Evolutionary conservation across 805 yeast species (phyloP).

Genomic region (Pichia heedii): DNA sequence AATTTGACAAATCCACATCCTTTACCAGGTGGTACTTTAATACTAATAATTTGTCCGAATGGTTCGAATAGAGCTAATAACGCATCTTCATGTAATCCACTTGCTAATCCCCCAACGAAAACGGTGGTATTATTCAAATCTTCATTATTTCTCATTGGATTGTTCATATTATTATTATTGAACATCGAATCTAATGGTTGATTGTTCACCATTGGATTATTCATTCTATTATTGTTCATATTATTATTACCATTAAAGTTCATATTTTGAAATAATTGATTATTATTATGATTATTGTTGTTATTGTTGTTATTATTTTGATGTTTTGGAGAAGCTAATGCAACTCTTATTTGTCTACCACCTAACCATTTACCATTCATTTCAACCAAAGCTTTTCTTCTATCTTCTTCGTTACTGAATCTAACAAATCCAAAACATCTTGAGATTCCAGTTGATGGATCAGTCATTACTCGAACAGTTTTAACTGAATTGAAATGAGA

Average conservation of each 20-base stretch:
- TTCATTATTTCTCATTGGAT: not conserved
- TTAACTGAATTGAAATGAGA: constrained; percentile 56
- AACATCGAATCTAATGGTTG: constrained; percentile 12
- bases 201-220: constrained; percentile 2
- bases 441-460: constrained; percentile 68
- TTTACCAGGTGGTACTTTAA: constrained; percentile 70
- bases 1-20: constrained; percentile 75
- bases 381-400: constrained; percentile 57
- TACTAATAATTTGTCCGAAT: constrained; percentile 60
- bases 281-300: constrained; percentile 1
- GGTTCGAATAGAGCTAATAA: constrained; percentile 56
- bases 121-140: constrained; percentile 75
- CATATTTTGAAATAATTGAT: not conserved
- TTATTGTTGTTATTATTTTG: constrained; percentile 18
- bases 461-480: constrained; percentile 81
- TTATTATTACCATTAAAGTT: constrained; percentile 26
- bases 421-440: constrained; percentile 78
- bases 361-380: constrained; percentile 80
- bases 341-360: constrained; percentile 68
- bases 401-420: constrained; percentile 60
- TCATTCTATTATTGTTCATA: not conserved
- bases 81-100: constrained; percentile 53
- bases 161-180: not conserved
- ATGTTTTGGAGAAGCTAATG: constrained; percentile 68
- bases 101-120: constrained; percentile 58